Percentiles rank a stretch among this genome's conserved stretches.
Evolutionary conservation across 176 grass and related monocot genomes (phyloP).

Genomic region (Calamus simplicifolius): DNA sequence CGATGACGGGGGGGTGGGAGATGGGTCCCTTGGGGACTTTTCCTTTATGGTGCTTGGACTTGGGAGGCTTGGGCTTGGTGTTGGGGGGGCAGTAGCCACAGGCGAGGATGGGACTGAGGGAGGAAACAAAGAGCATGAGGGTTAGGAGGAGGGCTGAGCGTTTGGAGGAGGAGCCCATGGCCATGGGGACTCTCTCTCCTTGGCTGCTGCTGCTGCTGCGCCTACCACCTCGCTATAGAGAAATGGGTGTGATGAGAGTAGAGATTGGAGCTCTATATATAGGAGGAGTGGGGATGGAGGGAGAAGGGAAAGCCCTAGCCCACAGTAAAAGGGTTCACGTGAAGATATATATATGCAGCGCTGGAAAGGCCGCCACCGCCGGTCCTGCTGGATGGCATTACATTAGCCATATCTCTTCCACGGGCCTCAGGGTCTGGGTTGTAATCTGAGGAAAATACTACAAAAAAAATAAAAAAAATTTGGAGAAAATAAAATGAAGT

Average conservation of each 20-base stretch:
- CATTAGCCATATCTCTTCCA: background rate
- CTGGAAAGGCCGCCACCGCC: background rate
- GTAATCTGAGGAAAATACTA: too few species aligned
- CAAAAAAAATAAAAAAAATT: too few species aligned
- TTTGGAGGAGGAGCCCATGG: constrained; percentile 61
- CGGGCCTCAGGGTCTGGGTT: too few species aligned
- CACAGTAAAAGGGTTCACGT: constrained; percentile 1
- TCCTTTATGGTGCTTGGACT: constrained; percentile 19
- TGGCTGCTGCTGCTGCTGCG: too few species aligned
- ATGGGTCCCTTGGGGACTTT: constrained; percentile 15
- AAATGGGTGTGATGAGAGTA: background rate
- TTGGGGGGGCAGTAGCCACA: constrained; percentile 47
- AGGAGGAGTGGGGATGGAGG: background rate
- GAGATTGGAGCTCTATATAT: background rate
- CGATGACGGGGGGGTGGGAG: background rate
- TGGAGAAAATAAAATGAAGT: too few species aligned
- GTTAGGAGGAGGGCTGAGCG: constrained; percentile 40
- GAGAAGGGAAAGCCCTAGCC: background rate
- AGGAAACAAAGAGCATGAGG: constrained; percentile 52
- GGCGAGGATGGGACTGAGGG: constrained; percentile 32
- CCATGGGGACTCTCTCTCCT: background rate
- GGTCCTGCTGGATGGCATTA: background rate
- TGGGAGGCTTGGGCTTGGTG: constrained; percentile 25
- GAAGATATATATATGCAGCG: background rate
- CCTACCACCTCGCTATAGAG: too few species aligned